Evolutionary conservation across 2,329 filamentous ascomycete species (phyloP).

Genomic region (Alternaria incomplexa): DNA sequence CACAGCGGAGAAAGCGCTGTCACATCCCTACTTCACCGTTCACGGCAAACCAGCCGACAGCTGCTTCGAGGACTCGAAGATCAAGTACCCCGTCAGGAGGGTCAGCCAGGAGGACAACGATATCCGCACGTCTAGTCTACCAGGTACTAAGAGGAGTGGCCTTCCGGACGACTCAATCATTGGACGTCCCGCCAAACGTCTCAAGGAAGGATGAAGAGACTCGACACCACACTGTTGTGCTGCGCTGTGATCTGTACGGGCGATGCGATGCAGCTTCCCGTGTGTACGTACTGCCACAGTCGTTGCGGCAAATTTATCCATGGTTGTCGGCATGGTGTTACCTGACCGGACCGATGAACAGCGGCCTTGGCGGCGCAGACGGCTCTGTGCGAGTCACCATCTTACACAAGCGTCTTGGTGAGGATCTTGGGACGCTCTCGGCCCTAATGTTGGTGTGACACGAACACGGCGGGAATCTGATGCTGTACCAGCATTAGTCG

Average conservation of each 20-base stretch:
- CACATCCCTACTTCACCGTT: conserved; percentile 83
- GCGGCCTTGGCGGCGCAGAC: neutral
- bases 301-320: conserved; percentile 7
- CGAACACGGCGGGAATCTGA: conserved; percentile 4
- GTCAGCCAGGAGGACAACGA: conserved; percentile 97
- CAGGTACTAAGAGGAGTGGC: conserved; percentile 88
- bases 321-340: conserved; percentile 5
- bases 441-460: neutral
- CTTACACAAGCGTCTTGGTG: conserved; percentile 1
- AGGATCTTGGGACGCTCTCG: neutral
- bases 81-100: conserved; percentile 86
- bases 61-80: conserved; percentile 88
- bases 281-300: conserved; percentile 4
- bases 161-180: conserved; percentile 81
- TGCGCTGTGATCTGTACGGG: neutral
- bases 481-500: neutral
- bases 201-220: conserved; percentile 54
- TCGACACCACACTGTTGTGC: neutral
- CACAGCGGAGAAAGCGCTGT: conserved; percentile 85
- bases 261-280: conserved; percentile 6
- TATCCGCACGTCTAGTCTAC: conserved; percentile 85
- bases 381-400: conserved; percentile 10
- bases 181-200: conserved; percentile 59
- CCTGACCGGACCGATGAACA: neutral
- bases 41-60: conserved; percentile 70